Evolutionary conservation across 2,329 filamentous ascomycete genomes (phyloP).

Genomic region (Magnaporthiopsis poae): DNA sequence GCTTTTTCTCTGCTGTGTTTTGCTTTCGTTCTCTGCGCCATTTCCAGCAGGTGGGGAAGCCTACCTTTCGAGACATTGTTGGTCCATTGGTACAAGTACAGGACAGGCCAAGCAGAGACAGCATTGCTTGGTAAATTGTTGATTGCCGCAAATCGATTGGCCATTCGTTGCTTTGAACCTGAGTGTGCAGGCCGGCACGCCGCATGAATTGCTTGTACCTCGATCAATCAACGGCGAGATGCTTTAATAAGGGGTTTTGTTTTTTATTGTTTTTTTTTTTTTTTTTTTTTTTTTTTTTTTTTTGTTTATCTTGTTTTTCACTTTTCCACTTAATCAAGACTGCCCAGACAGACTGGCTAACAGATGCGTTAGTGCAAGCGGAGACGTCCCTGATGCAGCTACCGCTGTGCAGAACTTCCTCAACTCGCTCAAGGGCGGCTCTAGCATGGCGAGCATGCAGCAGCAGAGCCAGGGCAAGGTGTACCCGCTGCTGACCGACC

Average conservation of each 20-base stretch:
- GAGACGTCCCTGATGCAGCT: constrained; percentile 57
- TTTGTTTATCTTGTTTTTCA: constrained; percentile 1
- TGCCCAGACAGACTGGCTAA: constrained; percentile 27
- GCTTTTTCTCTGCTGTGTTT: not conserved
- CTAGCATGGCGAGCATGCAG: constrained; percentile 25
- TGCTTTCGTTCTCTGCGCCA: not conserved
- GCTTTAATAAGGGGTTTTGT: not conserved
- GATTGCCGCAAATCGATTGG: not conserved
- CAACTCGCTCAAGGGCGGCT: constrained; percentile 60
- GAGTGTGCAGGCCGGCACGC: not conserved
- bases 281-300: constrained; percentile 18
- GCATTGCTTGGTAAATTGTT: not conserved
- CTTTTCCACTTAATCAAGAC: not conserved
- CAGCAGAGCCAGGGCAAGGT: constrained; percentile 43
- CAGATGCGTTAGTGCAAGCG: constrained; percentile 42
- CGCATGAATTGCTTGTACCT: not conserved
- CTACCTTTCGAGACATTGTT: not conserved
- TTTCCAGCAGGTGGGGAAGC: not conserved
- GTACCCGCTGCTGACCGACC: constrained; percentile 77
- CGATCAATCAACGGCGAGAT: not conserved
- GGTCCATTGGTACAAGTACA: not conserved
- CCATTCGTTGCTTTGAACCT: not conserved
- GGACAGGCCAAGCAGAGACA: not conserved
- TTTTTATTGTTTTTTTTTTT: constrained; percentile 19
- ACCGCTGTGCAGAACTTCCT: constrained; percentile 80